Base-by-base conservation (phyloP, 345 rosid species). In the Geranium brycei region DNA sequence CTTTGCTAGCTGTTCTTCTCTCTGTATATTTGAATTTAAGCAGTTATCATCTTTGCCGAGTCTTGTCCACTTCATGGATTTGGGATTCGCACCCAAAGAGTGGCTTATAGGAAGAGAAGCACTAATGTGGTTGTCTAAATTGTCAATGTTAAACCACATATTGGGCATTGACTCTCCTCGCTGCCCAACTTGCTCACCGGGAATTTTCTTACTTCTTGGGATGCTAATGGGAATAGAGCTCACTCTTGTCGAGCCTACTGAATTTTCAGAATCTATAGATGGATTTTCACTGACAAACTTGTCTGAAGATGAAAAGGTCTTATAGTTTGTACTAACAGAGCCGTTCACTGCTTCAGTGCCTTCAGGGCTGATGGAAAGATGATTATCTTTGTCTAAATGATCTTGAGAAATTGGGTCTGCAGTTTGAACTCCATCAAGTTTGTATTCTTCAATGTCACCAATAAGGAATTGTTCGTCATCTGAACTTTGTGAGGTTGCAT, bases 381-480 rank as follows among this genome's bases (percentile, higher is more conserved):
- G 51, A 67, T 61, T 62, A 23, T 73, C 73, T 67, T 63, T 72
- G 59, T 75, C 73, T 18, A 68, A 17, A 40, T 19, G 32, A 71
- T 70, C 79, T 23, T 64, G 66, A 62, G 62, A 72, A 53, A 56
- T 62, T 60, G 77, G 68, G 62, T 64, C 77, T 55, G 51, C 66
- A 17, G 57, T n/a, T 58, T 62, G 67, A 66, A 55, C 57, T 61
- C 73, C 73, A 17, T 57, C 65, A 53, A 64, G 64, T 67, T 80
- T 76, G 53, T 56, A 66, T 62, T 79, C 84, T 61, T 75, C 87
- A 72, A 82, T 75, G 78, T 87, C 91, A 59, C 87, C 65, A 70
- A 89, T 84, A 67, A 69, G 77, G 71, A 92, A 86, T 32, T 89
- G 91, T 60, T 83, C 96, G 41, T 84, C 98, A 66, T 83, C 88